Evolutionary conservation across 2,329 filamentous ascomycete species (phyloP).

Genomic region (Grosmannia serpens): DNA sequence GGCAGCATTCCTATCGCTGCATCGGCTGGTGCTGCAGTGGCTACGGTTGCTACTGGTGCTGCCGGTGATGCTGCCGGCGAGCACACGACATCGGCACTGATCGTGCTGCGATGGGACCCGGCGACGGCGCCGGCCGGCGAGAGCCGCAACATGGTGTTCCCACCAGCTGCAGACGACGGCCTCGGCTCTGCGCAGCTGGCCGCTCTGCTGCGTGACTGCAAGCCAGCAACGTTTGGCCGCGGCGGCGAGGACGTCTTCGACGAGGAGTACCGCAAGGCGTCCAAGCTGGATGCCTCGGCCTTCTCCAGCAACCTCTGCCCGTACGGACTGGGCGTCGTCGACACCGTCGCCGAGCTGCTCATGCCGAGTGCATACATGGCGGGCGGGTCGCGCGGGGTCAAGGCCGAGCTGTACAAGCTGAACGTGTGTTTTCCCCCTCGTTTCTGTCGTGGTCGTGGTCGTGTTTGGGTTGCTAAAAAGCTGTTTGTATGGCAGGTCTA

Average conservation of each 20-base stretch:
- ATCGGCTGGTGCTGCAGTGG: background rate
- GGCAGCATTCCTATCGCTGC: background rate
- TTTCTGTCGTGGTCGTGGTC: background rate
- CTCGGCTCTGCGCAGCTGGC: background rate
- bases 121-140: background rate
- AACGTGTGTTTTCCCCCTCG: constrained; percentile 27
- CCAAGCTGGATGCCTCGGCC: constrained; percentile 31
- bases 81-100: background rate
- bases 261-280: constrained; percentile 39
- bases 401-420: constrained; percentile 45
- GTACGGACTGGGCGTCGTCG: constrained; percentile 38
- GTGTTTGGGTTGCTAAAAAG: background rate
- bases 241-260: constrained; percentile 21
- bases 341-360: constrained; percentile 34
- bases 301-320: constrained; percentile 42
- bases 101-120: background rate
- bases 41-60: background rate
- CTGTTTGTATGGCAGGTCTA: constrained; percentile 28
- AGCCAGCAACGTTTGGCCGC: constrained; percentile 20
- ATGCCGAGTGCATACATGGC: constrained; percentile 16
- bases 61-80: background rate
- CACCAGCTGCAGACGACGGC: background rate
- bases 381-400: constrained; percentile 21
- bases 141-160: background rate
- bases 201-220: background rate